phyloP scores from a whole-genome alignment of 2,329 filamentous ascomycete genomes.

The Pseudocercospora musae region DNA sequence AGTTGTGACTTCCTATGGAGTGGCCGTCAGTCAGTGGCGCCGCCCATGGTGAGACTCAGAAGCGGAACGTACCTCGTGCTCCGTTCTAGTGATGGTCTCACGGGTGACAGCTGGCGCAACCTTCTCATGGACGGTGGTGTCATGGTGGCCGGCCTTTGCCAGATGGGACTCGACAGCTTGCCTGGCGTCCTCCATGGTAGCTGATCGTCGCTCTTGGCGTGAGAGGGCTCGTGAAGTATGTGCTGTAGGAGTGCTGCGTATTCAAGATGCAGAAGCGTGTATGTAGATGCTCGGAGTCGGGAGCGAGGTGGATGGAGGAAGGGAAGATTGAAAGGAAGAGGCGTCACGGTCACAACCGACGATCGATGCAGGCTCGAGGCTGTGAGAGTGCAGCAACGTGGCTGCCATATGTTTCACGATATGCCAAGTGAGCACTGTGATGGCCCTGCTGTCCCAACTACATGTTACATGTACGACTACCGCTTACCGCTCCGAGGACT shows the following conservation, averaged over 20 bases:
- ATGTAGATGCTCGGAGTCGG: too few species aligned
- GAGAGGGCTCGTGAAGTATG: constrained; percentile 4
- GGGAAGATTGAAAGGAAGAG: background rate
- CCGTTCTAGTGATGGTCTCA: constrained; percentile 35
- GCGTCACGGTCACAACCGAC: background rate
- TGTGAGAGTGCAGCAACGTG: background rate
- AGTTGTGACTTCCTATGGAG: constrained; percentile 12
- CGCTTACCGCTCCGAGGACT: background rate
- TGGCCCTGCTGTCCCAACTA: too few species aligned
- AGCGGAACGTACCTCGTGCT: constrained; percentile 48
- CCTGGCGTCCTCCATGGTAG: constrained; percentile 63
- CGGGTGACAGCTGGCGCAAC: constrained; percentile 58
- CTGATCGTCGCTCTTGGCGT: constrained; percentile 3
- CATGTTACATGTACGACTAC: too few species aligned
- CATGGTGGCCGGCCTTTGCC: constrained; percentile 58
- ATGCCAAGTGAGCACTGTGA: too few species aligned
- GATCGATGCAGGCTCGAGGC: background rate
- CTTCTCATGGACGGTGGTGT: constrained; percentile 66
- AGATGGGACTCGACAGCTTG: constrained; percentile 60
- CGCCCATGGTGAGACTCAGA: background rate
- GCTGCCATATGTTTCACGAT: background rate
- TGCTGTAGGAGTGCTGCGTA: constrained; percentile 4
- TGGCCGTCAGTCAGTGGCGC: background rate
- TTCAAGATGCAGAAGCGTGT: background rate
- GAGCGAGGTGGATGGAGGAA: constrained; percentile 2